Evolutionary conservation across 805 yeast genomes (phyloP), one percentile per base, ranked within the genome.

Genomic region (Yarrowia phangngaensis): DNA sequence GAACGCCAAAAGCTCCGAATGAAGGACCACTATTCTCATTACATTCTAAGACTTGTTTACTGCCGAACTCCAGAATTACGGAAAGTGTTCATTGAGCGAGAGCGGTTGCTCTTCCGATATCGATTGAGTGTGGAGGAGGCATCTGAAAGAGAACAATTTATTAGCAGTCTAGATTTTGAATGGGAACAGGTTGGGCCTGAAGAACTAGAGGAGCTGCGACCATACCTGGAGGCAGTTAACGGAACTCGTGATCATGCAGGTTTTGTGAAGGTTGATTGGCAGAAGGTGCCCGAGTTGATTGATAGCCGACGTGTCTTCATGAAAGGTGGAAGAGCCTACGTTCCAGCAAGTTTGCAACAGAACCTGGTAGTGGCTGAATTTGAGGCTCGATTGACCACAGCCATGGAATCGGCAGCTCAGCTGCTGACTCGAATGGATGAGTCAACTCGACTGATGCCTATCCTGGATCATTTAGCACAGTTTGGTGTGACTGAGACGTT

Each of bases 11-110:
- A 70, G 29, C 94, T 86, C 60, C 77, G 95, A 56, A 75, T 75
- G 55, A 90, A 90, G 62, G 99, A 92, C 65, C 90, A 87, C 60
- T 87, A 85, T 63, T 84, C 95, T 5, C 99, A 92, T 66, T 92
- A 70, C 62, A 89, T 90, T 26, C 67, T 92, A 54, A 72, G 97
- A 50, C 71, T 92, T 29, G 95, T 95, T 35, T 92, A 92, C 62
- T 85, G 97, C 61, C 79, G 95, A 54, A 57, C 61, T 3, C 85
- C 84, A 41, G 97, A 90, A 52, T 72, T 89, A 41, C 75, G 97
- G 54, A 76, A 73, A 26, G 78, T 90, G 60, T 90, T 92, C 58
- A 70, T 85, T 23, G 75, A 78, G 56, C 79, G 88, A 23, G 99
- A 92, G 62, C 70, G 83, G 0, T 66, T 73, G 11, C 69, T 92